phyloP scores from a whole-genome alignment of 768 basidiomycete species.

The Phanerochaete carnosa region DNA sequence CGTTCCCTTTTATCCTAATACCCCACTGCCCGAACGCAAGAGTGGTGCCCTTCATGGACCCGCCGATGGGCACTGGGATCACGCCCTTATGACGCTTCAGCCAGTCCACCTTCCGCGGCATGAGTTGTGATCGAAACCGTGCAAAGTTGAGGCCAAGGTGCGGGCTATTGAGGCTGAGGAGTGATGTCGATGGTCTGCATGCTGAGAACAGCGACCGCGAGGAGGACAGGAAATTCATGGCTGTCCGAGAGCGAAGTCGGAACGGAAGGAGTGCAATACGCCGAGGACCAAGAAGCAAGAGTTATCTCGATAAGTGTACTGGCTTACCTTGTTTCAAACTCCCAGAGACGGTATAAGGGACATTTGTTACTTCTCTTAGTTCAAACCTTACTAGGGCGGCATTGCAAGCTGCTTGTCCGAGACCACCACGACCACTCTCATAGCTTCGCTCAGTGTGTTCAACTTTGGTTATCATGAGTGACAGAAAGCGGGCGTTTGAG shows the following conservation, averaged over 20 bases:
- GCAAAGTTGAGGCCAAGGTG: conserved; percentile 20
- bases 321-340: not conserved
- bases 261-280: not conserved
- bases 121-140: conserved; percentile 51
- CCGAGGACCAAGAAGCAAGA: not conserved
- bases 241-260: not conserved
- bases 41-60: conserved; percentile 90
- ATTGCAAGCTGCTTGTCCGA: not conserved
- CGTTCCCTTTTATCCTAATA: conserved; percentile 80
- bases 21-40: conserved; percentile 93
- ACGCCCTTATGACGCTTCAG: conserved; percentile 89
- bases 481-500: conserved; percentile 62
- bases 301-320: not conserved
- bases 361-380: not conserved
- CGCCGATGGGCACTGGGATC: conserved; percentile 82
- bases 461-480: conserved; percentile 47
- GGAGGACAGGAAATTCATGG: conserved; percentile 30
- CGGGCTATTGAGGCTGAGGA: not conserved
- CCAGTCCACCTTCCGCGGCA: conserved; percentile 80
- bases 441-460: not conserved
- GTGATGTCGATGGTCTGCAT: conserved; percentile 17
- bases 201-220: conserved; percentile 25
- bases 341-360: not conserved
- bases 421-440: conserved; percentile 4
- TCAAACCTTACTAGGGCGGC: not conserved